Percentiles rank a stretch among this genome's conserved stretches.
Evolutionary conservation across 805 yeast genomes (phyloP).

Genomic region (Sugiyamaella marilandica): DNA sequence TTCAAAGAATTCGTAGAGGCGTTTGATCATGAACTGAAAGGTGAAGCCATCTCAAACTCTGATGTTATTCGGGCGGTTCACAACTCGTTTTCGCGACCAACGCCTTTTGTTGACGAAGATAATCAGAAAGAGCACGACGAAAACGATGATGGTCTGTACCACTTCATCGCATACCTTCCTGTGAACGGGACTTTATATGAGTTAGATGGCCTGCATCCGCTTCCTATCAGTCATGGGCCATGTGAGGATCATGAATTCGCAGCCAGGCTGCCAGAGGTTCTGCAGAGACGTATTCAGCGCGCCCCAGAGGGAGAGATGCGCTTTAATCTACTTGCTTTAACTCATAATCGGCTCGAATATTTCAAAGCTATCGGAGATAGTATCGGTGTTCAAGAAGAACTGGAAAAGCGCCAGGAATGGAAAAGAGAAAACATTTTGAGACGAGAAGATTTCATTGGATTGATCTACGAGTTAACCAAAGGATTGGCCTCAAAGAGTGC

Average conservation of each 20-base stretch:
- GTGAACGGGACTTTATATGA: constrained; percentile 48
- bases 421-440: constrained; percentile 50
- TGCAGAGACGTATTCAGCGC: constrained; percentile 44
- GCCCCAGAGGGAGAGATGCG: constrained; percentile 47
- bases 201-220: constrained; percentile 55
- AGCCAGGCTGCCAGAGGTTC: constrained; percentile 39
- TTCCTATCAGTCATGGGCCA: constrained; percentile 50
- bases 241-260: constrained; percentile 42
- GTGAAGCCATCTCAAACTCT: constrained; percentile 58
- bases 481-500: constrained; percentile 33
- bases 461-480: constrained; percentile 44
- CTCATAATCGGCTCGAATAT: constrained; percentile 45
- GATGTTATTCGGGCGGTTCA: constrained; percentile 53
- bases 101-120: constrained; percentile 44
- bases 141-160: constrained; percentile 52
- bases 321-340: constrained; percentile 52
- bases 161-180: constrained; percentile 53
- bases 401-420: constrained; percentile 49
- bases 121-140: constrained; percentile 27
- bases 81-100: constrained; percentile 57
- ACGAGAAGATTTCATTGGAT: constrained; percentile 49
- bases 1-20: constrained; percentile 47
- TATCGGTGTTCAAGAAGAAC: constrained; percentile 37
- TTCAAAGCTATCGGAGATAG: constrained; percentile 39
- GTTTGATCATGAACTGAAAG: constrained; percentile 53